These are phyloP conservation scores for Pythium coloratum DNA, from an alignment of 352 stramenopile genomes.

Conservation along the genomic window DNA sequence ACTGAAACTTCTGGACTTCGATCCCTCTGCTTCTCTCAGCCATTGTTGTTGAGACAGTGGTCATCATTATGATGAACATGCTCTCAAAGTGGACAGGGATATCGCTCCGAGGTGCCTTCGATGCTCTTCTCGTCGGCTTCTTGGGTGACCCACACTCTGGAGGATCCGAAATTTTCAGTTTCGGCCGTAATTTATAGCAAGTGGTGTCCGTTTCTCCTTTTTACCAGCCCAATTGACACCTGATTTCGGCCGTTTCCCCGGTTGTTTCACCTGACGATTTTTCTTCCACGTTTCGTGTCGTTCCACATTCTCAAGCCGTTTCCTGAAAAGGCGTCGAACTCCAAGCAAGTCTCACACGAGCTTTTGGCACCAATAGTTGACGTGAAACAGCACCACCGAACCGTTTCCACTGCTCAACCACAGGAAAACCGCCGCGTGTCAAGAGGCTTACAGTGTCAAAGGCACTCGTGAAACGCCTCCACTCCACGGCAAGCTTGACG, in stretches of 20 bases:
- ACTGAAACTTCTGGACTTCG: constrained; percentile 2
- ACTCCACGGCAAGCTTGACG: no score
- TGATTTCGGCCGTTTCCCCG: constrained; percentile 4
- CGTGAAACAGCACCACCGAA: background rate
- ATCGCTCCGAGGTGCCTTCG: background rate
- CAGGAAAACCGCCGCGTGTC: background rate
- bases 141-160: background rate
- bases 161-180: background rate
- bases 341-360: background rate
- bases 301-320: background rate
- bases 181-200: constrained; percentile 1
- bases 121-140: no score
- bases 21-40: background rate
- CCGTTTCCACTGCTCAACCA: background rate
- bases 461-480: background rate
- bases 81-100: background rate
- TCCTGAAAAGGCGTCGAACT: background rate
- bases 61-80: background rate
- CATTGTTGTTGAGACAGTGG: background rate
- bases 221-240: constrained; percentile 1
- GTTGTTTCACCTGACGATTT: constrained; percentile 10
- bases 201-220: constrained; percentile 5
- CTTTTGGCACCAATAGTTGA: background rate
- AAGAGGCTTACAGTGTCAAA: background rate
- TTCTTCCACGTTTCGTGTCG: constrained; percentile 3